Base-by-base conservation (phyloP, 139 green algal genomes). In the Chlamydomonas urium region DNA sequence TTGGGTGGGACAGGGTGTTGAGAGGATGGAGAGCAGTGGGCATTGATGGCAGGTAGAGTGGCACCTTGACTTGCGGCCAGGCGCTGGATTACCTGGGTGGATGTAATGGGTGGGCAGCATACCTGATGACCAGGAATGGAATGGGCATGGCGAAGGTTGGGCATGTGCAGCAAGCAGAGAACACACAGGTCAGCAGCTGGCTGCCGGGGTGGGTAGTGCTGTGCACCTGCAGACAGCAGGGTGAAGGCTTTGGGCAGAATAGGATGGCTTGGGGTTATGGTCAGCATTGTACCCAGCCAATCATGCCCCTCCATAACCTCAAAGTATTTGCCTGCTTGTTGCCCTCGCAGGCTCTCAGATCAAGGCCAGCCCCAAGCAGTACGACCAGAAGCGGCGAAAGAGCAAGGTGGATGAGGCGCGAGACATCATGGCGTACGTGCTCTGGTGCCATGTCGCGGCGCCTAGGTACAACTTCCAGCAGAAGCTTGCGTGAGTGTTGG, bases 361-460 rank as follows among this genome's bases (percentile, higher is more conserved):
- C 29, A 53, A 63, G 66, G 28, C 66, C 28, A 63, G 47, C n/a
- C 66, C 66, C 29, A 29, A 23, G 4, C 26, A 17, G 53, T 76
- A 65, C 33, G 53, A 38, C 21, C 74, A 82, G 67, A 78, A 75
- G 38, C 77, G 82, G 33, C 70, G 82, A 26, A 88, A 88, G 78
- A 79, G 66, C 71, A 85, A 85, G 76, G 77, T 85, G 59, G 95
- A 99, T 76, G 95, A 99, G 83, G 94, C 88, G 2, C 81, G 95
- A 0, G 92, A 99, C 76, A 89, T 98, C 65, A 83, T 99, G 53
- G 89, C 95, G 1, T 86, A 93, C 69, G 86, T 98, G 37, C 85
- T 99, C 75, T 76, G 98, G 5, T 94, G 90, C 72, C 95, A 99
- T 71, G 92, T 99, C 58, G 90, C 92, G 0, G 90, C 95, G 24